Evolutionary conservation across 176 grass and related monocot species (phyloP), one percentile per base, ranked within the genome.

Genomic region (Rhynchospora breviuscula): DNA sequence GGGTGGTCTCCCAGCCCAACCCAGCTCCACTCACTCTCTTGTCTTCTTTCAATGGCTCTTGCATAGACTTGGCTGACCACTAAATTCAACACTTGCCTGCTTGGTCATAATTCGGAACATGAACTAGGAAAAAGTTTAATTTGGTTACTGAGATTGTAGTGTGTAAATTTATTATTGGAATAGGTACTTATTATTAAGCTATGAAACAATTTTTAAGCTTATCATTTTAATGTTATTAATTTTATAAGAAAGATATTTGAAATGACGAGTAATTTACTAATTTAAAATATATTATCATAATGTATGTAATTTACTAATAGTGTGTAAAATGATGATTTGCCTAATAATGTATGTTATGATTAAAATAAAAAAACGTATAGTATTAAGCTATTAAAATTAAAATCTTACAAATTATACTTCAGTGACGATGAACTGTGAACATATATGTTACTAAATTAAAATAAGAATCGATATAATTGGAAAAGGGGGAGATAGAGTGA

Each of bases 1-100:
- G 46, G 40, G 76, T 65, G 59, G 59, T 68, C 77, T 80, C 85
- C 69, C 74, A 69, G 35, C 49, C 71, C 59, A 63, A 46, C 74
- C 85, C 74, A 59, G 49, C 59, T 57, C 59, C 60, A 23, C 70
- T 75, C 21, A 62, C 44, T 60, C 10, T 7, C 82, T 76, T 78
- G 67, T 69, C 59, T 23, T 80, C 84, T 13, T 52, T 18, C 22
- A 35, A 8, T 6, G 33, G 11, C 52, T 74, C 64, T 62, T 65
- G 46, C 12, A 19, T 78, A 59, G 7, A 23, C 72, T 5, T 29
- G 8, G 54, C 9, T 2, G 9, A 81, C 6, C 43, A 81, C 40
- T 63, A 66, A 19, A 81, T 80, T 80, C 7, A 45, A 61, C 77
- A 59, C 53, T 79, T 33, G 31, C 17, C 15, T 45, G 4, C 10